phyloP scores from a whole-genome alignment of 192 early-diverging fungal species.

The Backusella sp. region DNA sequence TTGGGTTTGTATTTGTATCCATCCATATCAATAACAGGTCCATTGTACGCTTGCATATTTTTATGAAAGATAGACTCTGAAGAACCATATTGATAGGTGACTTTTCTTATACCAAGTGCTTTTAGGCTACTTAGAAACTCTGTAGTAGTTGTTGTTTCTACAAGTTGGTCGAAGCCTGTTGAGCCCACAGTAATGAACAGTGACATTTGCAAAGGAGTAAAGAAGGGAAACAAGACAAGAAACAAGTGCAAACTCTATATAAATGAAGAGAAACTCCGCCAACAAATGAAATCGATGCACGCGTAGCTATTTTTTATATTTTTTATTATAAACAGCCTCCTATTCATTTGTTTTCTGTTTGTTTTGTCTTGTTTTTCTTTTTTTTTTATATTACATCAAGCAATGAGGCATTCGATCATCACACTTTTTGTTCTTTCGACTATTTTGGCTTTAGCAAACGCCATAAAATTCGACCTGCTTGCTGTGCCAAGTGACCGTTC shows the following conservation, averaged over 20 bases:
- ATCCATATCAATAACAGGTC: constrained; percentile 32
- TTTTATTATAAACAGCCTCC: neutral
- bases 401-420: constrained; percentile 7
- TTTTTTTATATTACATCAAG: neutral
- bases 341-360: constrained; percentile 2
- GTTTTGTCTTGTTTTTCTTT: neutral
- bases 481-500: constrained; percentile 45
- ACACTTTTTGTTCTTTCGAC: constrained; percentile 12
- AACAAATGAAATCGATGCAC: constrained; percentile 6
- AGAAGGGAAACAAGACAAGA: neutral
- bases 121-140: constrained; percentile 50
- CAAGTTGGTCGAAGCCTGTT: constrained; percentile 81
- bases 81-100: constrained; percentile 72
- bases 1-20: constrained; percentile 59
- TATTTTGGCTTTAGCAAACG: constrained; percentile 24
- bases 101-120: constrained; percentile 47
- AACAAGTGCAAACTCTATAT: neutral
- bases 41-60: constrained; percentile 6
- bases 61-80: constrained; percentile 31
- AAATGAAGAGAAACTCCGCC: neutral
- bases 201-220: constrained; percentile 14
- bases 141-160: constrained; percentile 44
- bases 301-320: neutral
- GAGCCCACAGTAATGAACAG: constrained; percentile 92
- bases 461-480: constrained; percentile 80